Conservation (phyloP, 768 basidiomycete genomes). For the Phaffia tasmanica region DNA sequence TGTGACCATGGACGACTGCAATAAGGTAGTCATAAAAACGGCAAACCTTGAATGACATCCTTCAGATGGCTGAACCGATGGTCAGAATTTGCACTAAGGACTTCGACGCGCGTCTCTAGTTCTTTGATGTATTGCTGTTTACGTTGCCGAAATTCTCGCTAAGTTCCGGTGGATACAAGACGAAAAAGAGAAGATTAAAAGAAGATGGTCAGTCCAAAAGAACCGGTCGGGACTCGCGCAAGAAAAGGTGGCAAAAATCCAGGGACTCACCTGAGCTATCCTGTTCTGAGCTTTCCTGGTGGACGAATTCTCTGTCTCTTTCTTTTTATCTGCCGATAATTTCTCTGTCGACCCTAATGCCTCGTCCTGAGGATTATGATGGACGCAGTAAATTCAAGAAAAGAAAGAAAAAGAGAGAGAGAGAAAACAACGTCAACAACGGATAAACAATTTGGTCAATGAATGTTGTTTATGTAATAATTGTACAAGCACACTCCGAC, state of each 20-base stretch:
- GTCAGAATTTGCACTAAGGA: conserved; percentile 15
- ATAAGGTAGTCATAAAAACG: neutral
- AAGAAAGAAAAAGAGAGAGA: no score
- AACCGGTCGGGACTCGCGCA: neutral
- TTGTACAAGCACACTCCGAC: no score
- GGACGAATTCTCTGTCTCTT: neutral
- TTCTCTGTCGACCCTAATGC: no score
- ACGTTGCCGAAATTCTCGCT: conserved; percentile 16
- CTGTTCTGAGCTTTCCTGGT: conserved; percentile 15
- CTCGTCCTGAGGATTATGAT: no score
- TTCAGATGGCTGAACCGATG: conserved; percentile 17
- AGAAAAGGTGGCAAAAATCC: neutral
- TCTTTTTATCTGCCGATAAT: conserved; percentile 2
- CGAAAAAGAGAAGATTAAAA: neutral
- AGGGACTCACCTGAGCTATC: neutral
- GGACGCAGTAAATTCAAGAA: no score
- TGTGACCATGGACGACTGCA: no score
- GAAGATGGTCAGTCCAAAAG: neutral
- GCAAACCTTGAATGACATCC: conserved; percentile 17
- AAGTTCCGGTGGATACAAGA: no score
- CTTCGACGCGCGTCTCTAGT: conserved; percentile 21
- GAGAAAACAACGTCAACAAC: no score
- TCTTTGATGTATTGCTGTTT: conserved; percentile 25
- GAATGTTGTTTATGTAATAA: no score
- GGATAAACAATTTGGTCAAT: no score